Base-by-base conservation (phyloP, 176 grass and related monocot genomes). In the Leersia perrieri region DNA sequence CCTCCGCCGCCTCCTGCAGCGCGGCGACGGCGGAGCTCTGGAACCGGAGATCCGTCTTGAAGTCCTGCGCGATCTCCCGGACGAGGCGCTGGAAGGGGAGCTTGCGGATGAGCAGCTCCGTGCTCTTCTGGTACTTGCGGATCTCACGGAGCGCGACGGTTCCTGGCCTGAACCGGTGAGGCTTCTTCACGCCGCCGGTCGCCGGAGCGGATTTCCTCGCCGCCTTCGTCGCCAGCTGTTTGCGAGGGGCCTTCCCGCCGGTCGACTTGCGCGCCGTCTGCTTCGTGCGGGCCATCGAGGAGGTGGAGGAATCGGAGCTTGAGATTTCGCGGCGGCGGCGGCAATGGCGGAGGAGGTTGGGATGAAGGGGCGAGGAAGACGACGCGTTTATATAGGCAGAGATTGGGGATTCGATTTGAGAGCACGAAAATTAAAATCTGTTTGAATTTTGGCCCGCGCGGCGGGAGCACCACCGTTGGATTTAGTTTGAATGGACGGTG, bases 71-170 rank as follows among this genome's bases (percentile, higher is more conserved):
- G 45, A 92, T 96, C 87, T 96, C 93, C 2, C 90, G 63, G 5
- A 95, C 85, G 0, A 95, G 71, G 11, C 93, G 82, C 85, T 95
- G 90, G 77, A 92, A 92, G 0, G 93, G 88, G 4, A 96, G 90
- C 90, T 96, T 96, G 60, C 90, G 80, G 75, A 96, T 92, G 0
- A 96, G 90, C 75, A 96, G 93, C 79, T 96, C 88, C 22, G 88
- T 96, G 85, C 93, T 96, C 90, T 96, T 96, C 85, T 96, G 85
- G 67, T 96, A 96, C 90, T 90, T 96, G 62, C 88, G 80, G 82
- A 96, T 96, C 87, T 96, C 90, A 0, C 88, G 74, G 9, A 96
- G 87, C 9, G 93, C 93, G 0, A 96, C 93, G 18, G 93, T 96
- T 5, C 90, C 90, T 0, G 90, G 90, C 4, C 93, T 81, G 86